phyloP scores from a whole-genome alignment of 331 rosid genomes.

The Pyracantha coccinea region DNA sequence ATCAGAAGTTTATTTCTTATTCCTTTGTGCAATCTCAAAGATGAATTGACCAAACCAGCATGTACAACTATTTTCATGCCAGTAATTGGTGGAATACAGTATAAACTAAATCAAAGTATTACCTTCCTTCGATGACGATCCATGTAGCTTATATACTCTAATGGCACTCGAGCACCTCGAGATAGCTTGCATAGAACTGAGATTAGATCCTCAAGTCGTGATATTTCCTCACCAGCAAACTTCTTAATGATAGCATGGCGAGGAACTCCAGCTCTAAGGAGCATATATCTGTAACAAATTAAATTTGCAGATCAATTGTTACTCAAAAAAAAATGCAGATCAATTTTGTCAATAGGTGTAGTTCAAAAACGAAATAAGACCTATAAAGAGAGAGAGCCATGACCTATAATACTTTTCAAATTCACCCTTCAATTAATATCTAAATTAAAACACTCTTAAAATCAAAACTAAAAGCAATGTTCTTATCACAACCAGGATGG shows the following conservation, averaged over 20 bases:
- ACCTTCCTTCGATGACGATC: slow-evolving; percentile 98
- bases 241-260: slow-evolving; percentile 94
- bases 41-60: background rate
- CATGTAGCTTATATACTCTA: slow-evolving; percentile 67
- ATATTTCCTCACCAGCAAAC: slow-evolving; percentile 90
- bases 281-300: slow-evolving; percentile 68
- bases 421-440: background rate
- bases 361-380: background rate
- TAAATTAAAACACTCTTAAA: background rate
- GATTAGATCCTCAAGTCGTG: slow-evolving; percentile 58
- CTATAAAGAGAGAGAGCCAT: background rate
- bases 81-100: background rate
- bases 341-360: slow-evolving; percentile 7
- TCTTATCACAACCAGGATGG: too few species aligned
- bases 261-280: slow-evolving; percentile 87
- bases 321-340: background rate
- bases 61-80: background rate
- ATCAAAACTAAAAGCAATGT: too few species aligned
- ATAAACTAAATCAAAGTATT: slow-evolving; percentile 14
- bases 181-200: slow-evolving; percentile 67
- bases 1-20: background rate
- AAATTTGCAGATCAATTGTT: background rate
- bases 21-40: background rate
- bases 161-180: slow-evolving; percentile 80
- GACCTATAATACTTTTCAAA: background rate